Evolutionary conservation across 306 rosid genomes (phyloP).

Genomic region (Adenanthera pavonina): DNA sequence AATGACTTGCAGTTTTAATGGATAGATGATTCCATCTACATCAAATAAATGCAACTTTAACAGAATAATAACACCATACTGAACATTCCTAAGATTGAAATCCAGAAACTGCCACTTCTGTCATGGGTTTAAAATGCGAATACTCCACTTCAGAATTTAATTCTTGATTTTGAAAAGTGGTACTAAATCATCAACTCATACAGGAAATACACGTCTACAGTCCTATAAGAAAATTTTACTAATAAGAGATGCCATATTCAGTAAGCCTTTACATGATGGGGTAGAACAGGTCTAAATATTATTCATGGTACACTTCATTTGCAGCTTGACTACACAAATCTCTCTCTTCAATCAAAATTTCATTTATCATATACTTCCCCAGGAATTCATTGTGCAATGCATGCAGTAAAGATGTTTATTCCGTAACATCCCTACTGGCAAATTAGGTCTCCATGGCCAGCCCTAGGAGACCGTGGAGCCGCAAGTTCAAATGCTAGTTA

Average conservation of each 20-base stretch:
- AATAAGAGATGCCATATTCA: background rate
- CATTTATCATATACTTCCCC: background rate
- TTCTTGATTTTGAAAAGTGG: background rate
- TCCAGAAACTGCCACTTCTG: background rate
- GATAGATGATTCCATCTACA: background rate
- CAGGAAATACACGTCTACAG: constrained; percentile 14
- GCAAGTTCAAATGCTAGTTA: background rate
- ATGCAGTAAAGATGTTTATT: background rate
- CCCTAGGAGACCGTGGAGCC: background rate
- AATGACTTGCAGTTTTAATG: background rate
- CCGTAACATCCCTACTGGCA: background rate
- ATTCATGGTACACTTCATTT: background rate
- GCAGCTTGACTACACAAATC: background rate
- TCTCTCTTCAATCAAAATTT: background rate
- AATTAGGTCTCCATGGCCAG: too few species aligned
- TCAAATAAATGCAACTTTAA: background rate
- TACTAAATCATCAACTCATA: background rate
- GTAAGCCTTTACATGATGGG: background rate
- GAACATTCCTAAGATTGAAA: background rate
- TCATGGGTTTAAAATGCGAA: background rate
- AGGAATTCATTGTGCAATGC: background rate
- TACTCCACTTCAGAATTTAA: background rate
- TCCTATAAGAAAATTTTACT: background rate
- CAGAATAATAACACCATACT: background rate
- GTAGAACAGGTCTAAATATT: background rate